phyloP scores from a whole-genome alignment of 1,284 basidiomycete species.

The Rhodotorula glutinis region DNA sequence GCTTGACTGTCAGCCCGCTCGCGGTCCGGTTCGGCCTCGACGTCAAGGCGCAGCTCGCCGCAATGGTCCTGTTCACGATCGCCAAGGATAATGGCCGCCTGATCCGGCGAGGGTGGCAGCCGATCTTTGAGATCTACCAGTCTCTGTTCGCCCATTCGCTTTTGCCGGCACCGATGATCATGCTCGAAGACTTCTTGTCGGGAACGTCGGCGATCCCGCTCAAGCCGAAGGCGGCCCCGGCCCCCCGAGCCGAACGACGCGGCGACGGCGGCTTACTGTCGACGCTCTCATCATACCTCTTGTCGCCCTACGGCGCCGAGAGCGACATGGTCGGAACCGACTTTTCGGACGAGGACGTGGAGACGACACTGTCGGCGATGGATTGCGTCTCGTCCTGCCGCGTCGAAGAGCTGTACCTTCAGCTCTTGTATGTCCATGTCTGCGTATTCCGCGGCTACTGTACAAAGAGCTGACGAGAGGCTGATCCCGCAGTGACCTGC shows the following conservation, averaged over 20 bases:
- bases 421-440: constrained; percentile 68
- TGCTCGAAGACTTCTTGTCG: constrained; percentile 89
- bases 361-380: constrained; percentile 89
- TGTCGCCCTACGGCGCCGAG: constrained; percentile 81
- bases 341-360: constrained; percentile 77
- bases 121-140: constrained; percentile 98
- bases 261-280: constrained; percentile 87
- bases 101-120: constrained; percentile 82
- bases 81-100: constrained; percentile 90
- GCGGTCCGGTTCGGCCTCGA: constrained; percentile 93
- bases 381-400: constrained; percentile 94
- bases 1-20: constrained; percentile 82
- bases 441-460: background rate
- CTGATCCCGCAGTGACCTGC: constrained; percentile 26
- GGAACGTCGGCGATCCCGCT: constrained; percentile 87
- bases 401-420: constrained; percentile 87
- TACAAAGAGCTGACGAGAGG: background rate
- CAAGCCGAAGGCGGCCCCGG: constrained; percentile 65
- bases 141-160: constrained; percentile 92
- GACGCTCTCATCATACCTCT: constrained; percentile 89
- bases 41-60: constrained; percentile 92
- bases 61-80: constrained; percentile 95
- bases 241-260: constrained; percentile 56
- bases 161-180: constrained; percentile 79
- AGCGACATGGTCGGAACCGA: constrained; percentile 43